phyloP scores from a whole-genome alignment of 179 eudicot genomes.

The Gypsophila paniculata region DNA sequence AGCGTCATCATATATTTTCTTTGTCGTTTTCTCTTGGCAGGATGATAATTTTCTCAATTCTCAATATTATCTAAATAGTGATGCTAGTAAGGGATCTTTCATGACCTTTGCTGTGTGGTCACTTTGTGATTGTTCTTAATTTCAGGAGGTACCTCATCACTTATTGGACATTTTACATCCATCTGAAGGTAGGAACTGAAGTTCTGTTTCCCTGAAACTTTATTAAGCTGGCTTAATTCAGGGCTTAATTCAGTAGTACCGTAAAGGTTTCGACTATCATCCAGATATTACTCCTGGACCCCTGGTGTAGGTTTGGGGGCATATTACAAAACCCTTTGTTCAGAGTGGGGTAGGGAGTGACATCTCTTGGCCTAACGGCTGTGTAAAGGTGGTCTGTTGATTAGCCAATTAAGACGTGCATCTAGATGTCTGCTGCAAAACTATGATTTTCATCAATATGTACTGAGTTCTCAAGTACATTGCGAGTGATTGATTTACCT shows the following conservation, averaged over 20 bases:
- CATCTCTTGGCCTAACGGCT: not conserved
- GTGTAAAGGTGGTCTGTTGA: constrained; percentile 1
- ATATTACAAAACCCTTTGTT: not conserved
- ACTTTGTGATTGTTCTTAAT: constrained; percentile 10
- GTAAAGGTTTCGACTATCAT: not conserved
- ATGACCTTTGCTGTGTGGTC: not conserved
- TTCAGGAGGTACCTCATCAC: constrained; percentile 93
- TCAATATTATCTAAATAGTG: not conserved
- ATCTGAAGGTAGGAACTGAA: constrained; percentile 64
- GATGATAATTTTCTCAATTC: not conserved
- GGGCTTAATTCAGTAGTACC: not conserved
- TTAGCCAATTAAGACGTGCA: not conserved
- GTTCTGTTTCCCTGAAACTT: not conserved
- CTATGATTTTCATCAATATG: constrained; percentile 3
- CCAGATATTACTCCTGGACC: not conserved
- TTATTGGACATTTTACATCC: constrained; percentile 90
- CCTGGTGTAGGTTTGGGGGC: not conserved
- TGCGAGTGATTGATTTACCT: constrained; percentile 10
- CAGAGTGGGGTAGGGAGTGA: not conserved
- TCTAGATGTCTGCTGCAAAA: constrained; percentile 16
- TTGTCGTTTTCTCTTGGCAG: not conserved
- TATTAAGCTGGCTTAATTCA: not conserved
- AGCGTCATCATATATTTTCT: not conserved
- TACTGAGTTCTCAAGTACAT: not conserved
- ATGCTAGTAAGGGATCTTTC: not conserved